Base-by-base conservation (phyloP, 495 filamentous ascomycete genomes). In the Pseudoneurospora amorphoporcata region DNA sequence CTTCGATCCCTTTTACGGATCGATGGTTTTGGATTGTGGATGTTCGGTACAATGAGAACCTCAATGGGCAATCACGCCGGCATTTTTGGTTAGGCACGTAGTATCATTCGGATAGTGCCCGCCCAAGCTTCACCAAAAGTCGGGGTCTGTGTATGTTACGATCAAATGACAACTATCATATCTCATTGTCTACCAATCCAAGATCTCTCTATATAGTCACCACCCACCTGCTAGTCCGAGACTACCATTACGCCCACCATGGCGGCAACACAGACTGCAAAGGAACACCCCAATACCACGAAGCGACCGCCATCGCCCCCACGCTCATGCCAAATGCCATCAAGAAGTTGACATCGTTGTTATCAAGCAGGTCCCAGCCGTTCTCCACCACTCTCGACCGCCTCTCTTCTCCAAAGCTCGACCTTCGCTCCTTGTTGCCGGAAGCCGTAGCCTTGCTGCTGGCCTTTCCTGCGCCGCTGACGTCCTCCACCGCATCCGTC, bases 281-380 rank as follows among this genome's bases (percentile, higher is more conserved):
- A 9, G 86, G 83, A 23, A 87, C 76, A 0, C 74, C 78, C 86
- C 86, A 88, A 69, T 84, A 84, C 84, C 84, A 87, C 68, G 81
- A 79, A 35, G 84, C 85, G 8, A 90, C 80, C 0, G 83, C 84
- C 89, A 99, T 97, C 8, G 90, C 92, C 5, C 88, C 88, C 16
- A 93, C 42, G 78, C 92, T 98, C 89, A 96, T 95, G 0, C 82
- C 80, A 9, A 87, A 82, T 0, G 95, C 94, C 94, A 97, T 98
- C 37, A 94, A 77, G 32, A 97, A 84, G 78, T 99, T 99, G 72
- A 99, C 94, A 37, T 89, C 91, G 78, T 99, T 99, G 76, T 99
- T 99, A 78, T 95, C 93, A 73, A 98, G 82, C 76, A 95, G 77
- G 74, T 96, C 92, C 77, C 82, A 83, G 8, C 92, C 94, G 70